phyloP scores from a whole-genome alignment of 768 basidiomycete species.

The Pleurotus cornucopiae region DNA sequence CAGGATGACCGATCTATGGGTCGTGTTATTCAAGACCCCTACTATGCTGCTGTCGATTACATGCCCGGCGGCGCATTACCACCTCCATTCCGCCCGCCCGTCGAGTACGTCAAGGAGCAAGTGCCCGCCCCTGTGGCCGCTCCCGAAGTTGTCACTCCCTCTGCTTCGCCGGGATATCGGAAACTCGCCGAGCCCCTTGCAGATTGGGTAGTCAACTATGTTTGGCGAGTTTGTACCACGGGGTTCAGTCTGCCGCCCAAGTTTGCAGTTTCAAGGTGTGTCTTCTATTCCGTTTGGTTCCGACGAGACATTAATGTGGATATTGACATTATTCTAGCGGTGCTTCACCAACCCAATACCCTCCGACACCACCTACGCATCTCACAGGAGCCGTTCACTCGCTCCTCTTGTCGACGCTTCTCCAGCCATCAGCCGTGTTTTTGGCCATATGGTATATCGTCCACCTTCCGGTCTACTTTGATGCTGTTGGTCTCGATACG shows the following conservation, averaged over 20 bases:
- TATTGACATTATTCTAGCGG: conserved; percentile 11
- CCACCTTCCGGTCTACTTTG: conserved; percentile 68
- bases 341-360: conserved; percentile 32
- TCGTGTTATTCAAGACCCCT: neutral
- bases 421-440: conserved; percentile 79
- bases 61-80: neutral
- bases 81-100: neutral
- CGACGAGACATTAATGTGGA: conserved; percentile 11
- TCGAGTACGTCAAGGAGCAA: conserved; percentile 33
- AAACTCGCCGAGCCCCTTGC: conserved; percentile 74
- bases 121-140: conserved; percentile 33
- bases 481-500: conserved; percentile 41
- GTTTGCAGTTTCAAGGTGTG: conserved; percentile 56
- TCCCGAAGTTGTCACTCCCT: conserved; percentile 35
- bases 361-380: conserved; percentile 44
- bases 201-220: conserved; percentile 74
- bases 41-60: neutral
- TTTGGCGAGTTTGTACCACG: conserved; percentile 83
- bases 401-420: conserved; percentile 69
- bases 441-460: conserved; percentile 82
- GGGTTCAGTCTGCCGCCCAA: conserved; percentile 53
- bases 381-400: conserved; percentile 65
- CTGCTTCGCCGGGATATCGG: conserved; percentile 56
- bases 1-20: neutral
- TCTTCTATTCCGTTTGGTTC: conserved; percentile 13